These are phyloP conservation scores for Dioszegia crocea DNA, from an alignment of 768 basidiomycete species.

Conservation along the genomic window DNA sequence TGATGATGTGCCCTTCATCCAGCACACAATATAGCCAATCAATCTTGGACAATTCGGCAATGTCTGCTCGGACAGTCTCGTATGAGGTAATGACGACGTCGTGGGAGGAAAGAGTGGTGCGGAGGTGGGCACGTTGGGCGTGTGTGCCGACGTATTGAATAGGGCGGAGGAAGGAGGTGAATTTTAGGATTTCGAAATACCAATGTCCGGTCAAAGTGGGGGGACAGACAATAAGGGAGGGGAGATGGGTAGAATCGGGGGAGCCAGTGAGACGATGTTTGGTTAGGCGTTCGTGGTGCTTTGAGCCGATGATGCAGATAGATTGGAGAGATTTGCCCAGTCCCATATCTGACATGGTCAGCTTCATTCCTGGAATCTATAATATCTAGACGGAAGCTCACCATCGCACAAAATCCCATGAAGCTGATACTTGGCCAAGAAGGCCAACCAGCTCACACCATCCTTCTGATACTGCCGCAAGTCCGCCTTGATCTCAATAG, in stretches of 20 bases:
- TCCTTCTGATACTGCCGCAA: slow-evolving; percentile 97
- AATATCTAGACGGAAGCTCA: too few relatives aligned
- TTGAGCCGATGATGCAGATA: slow-evolving; percentile 92
- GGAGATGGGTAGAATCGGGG: slow-evolving; percentile 75
- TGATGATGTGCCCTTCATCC: slow-evolving; percentile 98
- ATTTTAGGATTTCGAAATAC: slow-evolving; percentile 96
- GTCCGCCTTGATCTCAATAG: slow-evolving; percentile 84
- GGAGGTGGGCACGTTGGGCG: slow-evolving; percentile 68
- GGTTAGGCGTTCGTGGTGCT: slow-evolving; percentile 79
- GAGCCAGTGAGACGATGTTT: slow-evolving; percentile 63
- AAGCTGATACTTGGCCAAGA: slow-evolving; percentile 93
- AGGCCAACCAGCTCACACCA: slow-evolving; percentile 97
- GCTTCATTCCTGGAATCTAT: background rate
- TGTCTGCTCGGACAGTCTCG: slow-evolving; percentile 94
- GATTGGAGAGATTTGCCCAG: slow-evolving; percentile 97
- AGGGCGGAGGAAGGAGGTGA: slow-evolving; percentile 75
- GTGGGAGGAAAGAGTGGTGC: slow-evolving; percentile 62
- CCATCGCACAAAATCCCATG: slow-evolving; percentile 98
- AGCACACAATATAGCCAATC: slow-evolving; percentile 94
- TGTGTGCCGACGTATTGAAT: slow-evolving; percentile 85
- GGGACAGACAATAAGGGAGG: slow-evolving; percentile 91
- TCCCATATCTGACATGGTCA: slow-evolving; percentile 77
- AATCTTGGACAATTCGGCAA: slow-evolving; percentile 64
- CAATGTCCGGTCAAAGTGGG: slow-evolving; percentile 98
- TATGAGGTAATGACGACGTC: slow-evolving; percentile 97